These are phyloP conservation scores for Torulaspora maleeae DNA, from an alignment of 805 yeast genomes.

Conservation along the genomic window DNA sequence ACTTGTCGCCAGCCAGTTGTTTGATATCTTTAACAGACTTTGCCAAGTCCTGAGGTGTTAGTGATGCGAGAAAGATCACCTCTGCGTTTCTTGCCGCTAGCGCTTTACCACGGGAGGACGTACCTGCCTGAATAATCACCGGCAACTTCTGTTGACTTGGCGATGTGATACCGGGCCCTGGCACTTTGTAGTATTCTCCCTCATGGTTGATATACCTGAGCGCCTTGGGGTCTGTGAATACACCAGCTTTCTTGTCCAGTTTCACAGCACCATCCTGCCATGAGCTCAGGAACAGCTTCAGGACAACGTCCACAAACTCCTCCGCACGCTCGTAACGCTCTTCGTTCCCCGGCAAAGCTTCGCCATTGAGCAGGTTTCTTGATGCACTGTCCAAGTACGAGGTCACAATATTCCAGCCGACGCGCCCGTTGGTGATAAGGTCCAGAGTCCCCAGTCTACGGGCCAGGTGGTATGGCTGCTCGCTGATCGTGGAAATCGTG, in stretches of 20 bases:
- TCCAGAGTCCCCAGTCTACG: constrained; percentile 44
- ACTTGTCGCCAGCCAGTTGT: constrained; percentile 34
- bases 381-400: constrained; percentile 43
- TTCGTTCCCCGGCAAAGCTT: constrained; percentile 38
- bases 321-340: constrained; percentile 40
- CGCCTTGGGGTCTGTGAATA: constrained; percentile 39
- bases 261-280: constrained; percentile 43
- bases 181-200: constrained; percentile 41
- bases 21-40: constrained; percentile 34
- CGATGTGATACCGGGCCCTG: constrained; percentile 42
- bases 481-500: constrained; percentile 42
- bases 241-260: constrained; percentile 28
- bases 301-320: constrained; percentile 40
- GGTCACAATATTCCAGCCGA: constrained; percentile 48
- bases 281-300: constrained; percentile 40
- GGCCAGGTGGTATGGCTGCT: constrained; percentile 41
- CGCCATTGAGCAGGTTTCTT: constrained; percentile 38
- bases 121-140: constrained; percentile 43
- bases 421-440: constrained; percentile 41
- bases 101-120: constrained; percentile 40
- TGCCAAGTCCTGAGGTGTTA: constrained; percentile 33
- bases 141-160: constrained; percentile 45
- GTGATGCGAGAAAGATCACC: constrained; percentile 39
- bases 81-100: constrained; percentile 45
- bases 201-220: constrained; percentile 41